Evolutionary conservation across 192 early-diverging fungal genomes (phyloP).

Genomic region (Entomortierella parvispora): DNA sequence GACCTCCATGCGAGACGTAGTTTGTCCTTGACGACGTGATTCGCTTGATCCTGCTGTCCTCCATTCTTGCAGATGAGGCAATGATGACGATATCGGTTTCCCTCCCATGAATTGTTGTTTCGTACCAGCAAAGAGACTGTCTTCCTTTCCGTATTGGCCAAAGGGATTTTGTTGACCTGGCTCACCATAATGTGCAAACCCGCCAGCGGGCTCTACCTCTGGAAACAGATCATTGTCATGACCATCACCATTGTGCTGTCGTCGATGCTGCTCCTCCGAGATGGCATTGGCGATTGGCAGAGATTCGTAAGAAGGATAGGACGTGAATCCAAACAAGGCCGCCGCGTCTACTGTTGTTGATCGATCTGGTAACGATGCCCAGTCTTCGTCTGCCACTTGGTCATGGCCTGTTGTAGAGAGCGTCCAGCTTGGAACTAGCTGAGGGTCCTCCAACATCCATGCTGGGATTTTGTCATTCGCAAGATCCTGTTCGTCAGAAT

Average conservation of each 20-base stretch:
- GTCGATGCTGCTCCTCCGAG: conserved; percentile 22
- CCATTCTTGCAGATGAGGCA: conserved; percentile 10
- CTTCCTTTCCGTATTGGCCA: too few relatives aligned
- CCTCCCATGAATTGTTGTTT: too few relatives aligned
- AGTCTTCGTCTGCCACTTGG: conserved; percentile 7
- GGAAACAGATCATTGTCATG: too few relatives aligned
- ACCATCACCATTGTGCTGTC: too few relatives aligned
- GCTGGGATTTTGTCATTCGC: conserved; percentile 20
- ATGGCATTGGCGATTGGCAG: conserved; percentile 25
- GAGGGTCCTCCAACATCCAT: conserved; percentile 37
- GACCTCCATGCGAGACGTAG: not conserved
- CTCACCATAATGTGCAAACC: too few relatives aligned
- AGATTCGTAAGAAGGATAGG: conserved; percentile 32
- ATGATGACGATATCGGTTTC: too few relatives aligned
- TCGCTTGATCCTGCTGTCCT: conserved; percentile 13
- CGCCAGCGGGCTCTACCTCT: too few relatives aligned
- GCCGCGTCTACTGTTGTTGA: conserved; percentile 30
- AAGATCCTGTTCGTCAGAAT: not conserved
- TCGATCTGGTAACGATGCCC: conserved; percentile 3
- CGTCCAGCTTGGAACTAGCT: conserved; percentile 6
- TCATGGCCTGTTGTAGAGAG: not conserved
- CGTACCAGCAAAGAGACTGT: too few relatives aligned
- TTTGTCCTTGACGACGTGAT: not conserved
- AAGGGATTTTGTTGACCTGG: too few relatives aligned
- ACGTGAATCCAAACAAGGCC: conserved; percentile 40